Conservation (phyloP, 768 basidiomycete species). For the Harrya chromipes region DNA sequence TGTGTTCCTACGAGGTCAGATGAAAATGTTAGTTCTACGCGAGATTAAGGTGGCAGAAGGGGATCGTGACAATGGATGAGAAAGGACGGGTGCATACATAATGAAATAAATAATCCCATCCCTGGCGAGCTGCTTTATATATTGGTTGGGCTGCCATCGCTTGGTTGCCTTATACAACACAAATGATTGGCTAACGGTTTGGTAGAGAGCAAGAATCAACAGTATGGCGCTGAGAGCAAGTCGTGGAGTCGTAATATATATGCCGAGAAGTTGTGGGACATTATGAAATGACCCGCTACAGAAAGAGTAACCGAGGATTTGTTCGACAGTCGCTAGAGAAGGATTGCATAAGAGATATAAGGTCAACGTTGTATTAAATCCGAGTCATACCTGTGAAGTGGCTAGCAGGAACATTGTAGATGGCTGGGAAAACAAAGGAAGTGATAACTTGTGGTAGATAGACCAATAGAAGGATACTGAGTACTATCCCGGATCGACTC, state of each 20-base stretch:
- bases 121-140: neutral
- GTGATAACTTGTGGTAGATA: neutral
- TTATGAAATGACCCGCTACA: neutral
- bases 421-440: neutral
- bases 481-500: constrained; percentile 4
- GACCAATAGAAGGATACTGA: constrained; percentile 3
- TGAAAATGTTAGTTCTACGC: too few species aligned
- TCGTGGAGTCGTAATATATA: neutral
- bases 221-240: constrained; percentile 4
- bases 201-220: neutral
- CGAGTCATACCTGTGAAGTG: constrained; percentile 3
- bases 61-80: too few species aligned
- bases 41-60: too few species aligned
- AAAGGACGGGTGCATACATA: neutral
- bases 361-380: too few species aligned
- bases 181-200: neutral
- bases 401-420: neutral
- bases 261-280: neutral
- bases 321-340: neutral
- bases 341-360: too few species aligned
- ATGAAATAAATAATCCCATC: neutral
- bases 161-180: neutral
- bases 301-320: neutral
- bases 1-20: too few species aligned
- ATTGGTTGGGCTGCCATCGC: constrained; percentile 1